These are phyloP conservation scores for Geotrichum phurueaensis DNA, from an alignment of 1,139 yeast genomes.

Conservation along the genomic window DNA sequence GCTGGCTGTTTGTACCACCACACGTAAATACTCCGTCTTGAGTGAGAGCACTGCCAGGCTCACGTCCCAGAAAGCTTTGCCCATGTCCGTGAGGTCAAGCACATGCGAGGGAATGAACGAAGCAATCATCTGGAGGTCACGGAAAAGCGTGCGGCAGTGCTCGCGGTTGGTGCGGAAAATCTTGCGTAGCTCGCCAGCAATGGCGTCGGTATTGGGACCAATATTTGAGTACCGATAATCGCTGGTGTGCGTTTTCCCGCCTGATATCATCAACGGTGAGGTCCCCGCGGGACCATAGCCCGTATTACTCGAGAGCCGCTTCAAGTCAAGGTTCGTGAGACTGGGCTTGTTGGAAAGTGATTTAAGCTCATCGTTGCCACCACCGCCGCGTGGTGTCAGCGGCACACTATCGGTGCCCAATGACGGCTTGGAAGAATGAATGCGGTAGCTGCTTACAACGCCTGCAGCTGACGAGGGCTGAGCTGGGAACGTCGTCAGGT, in stretches of 20 bases:
- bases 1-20: constrained; percentile 32
- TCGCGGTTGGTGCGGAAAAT: constrained; percentile 26
- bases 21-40: constrained; percentile 31
- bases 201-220: constrained; percentile 32
- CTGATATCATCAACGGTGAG: not conserved
- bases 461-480: not conserved
- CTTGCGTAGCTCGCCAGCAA: constrained; percentile 32
- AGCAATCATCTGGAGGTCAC: constrained; percentile 36
- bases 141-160: constrained; percentile 32
- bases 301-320: not conserved
- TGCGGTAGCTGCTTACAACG: not conserved
- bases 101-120: constrained; percentile 34
- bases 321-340: not conserved
- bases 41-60: constrained; percentile 35
- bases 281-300: not conserved
- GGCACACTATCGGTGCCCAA: not conserved
- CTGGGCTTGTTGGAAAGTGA: not conserved
- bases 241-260: not conserved
- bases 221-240: not conserved
- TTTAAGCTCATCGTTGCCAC: not conserved
- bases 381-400: not conserved
- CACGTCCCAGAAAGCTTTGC: constrained; percentile 38
- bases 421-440: not conserved
- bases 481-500: not conserved
- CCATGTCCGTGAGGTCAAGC: constrained; percentile 33